Evolutionary conservation across 2,329 filamentous ascomycete genomes (phyloP).

Genomic region (Curvularia spicifera): DNA sequence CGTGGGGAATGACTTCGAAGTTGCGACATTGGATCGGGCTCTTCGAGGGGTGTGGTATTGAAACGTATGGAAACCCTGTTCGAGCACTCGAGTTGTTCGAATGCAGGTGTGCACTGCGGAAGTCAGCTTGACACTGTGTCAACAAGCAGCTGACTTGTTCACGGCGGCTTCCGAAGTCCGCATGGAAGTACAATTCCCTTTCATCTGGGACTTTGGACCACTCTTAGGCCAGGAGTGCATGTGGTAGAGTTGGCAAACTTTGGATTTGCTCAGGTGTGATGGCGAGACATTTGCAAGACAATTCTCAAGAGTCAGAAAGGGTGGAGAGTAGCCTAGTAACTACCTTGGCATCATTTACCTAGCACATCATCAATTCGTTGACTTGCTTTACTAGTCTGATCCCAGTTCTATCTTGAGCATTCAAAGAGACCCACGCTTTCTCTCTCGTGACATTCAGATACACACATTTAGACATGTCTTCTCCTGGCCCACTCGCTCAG

Average conservation of each 20-base stretch:
- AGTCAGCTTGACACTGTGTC: not conserved
- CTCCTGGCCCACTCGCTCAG: conserved; percentile 46
- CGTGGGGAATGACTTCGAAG: not conserved
- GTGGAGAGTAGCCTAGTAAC: not conserved
- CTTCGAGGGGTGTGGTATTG: not conserved
- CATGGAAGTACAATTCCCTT: not conserved
- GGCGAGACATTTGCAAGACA: not conserved
- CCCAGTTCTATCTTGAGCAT: not conserved
- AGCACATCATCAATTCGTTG: not conserved
- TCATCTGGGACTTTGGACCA: not conserved
- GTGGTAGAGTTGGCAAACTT: not conserved
- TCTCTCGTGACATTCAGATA: not conserved
- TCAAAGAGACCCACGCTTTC: not conserved
- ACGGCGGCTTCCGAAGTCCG: not conserved
- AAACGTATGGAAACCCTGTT: not conserved
- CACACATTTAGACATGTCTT: conserved; percentile 41
- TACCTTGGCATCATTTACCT: not conserved
- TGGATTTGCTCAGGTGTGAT: not conserved
- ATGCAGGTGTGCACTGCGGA: not conserved
- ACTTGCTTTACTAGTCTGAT: not conserved
- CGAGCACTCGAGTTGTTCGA: not conserved
- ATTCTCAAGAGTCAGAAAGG: not conserved
- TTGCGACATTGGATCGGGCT: not conserved
- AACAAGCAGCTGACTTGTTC: not conserved
- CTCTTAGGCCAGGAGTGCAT: not conserved